Percentiles rank a stretch among this genome's conserved stretches.
Evolutionary conservation across 2,329 filamentous ascomycete species (phyloP).

Genomic region (Zymoseptoria ardabiliae): DNA sequence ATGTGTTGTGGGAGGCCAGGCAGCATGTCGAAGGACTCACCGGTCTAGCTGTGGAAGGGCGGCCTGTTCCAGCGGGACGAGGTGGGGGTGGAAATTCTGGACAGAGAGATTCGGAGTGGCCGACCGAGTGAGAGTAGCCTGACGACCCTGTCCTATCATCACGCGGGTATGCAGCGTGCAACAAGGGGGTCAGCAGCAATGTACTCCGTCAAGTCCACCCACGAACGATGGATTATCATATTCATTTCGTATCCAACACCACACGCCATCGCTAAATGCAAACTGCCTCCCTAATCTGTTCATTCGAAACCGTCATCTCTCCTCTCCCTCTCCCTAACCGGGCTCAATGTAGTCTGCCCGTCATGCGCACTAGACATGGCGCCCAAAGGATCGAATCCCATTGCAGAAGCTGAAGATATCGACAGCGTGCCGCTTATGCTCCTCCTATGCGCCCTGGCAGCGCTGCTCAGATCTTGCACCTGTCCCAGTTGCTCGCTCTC

Average conservation of each 20-base stretch:
- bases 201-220: too few species aligned
- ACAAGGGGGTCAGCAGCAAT: too few species aligned
- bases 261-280: constrained; percentile 14
- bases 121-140: too few species aligned
- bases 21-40: too few species aligned
- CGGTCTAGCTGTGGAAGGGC: too few species aligned
- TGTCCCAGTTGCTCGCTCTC: constrained; percentile 30
- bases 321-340: constrained; percentile 16
- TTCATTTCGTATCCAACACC: constrained; percentile 4
- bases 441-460: constrained; percentile 33
- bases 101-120: too few species aligned
- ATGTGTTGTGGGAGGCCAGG: too few species aligned
- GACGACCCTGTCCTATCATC: too few species aligned
- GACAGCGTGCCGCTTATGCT: constrained; percentile 32
- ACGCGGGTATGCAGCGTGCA: too few species aligned
- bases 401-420: constrained; percentile 11
- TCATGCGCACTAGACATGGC: constrained; percentile 24
- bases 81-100: too few species aligned
- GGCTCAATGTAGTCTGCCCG: constrained; percentile 10
- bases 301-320: constrained; percentile 29
- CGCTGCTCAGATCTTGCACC: constrained; percentile 4
- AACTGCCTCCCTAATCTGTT: constrained; percentile 2
- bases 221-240: not conserved
- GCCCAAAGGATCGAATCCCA: constrained; percentile 28
- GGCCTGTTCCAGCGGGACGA: too few species aligned